Conservation (phyloP, 768 basidiomycete genomes). For the Auricularia cornea region DNA sequence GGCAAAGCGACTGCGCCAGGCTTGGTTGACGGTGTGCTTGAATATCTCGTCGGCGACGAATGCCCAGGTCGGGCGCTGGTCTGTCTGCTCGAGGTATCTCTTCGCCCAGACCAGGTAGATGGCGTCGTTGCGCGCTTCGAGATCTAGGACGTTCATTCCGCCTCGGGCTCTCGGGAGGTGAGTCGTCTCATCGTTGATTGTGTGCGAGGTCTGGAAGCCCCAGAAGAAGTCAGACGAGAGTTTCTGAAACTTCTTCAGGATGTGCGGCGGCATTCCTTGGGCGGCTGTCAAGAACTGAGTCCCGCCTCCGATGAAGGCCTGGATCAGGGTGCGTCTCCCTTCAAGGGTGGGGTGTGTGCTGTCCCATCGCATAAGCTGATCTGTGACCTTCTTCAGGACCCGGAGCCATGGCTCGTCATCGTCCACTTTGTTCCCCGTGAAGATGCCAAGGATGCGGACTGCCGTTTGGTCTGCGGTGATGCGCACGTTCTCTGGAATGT, state of each 20-base stretch:
- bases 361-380: conserved; percentile 16
- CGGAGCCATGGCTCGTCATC: conserved; percentile 19
- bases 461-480: conserved; percentile 23
- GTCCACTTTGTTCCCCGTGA: conserved; percentile 22
- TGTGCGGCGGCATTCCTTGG: conserved; percentile 28
- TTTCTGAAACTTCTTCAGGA: conserved; percentile 15
- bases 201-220: conserved; percentile 7
- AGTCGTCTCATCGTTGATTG: neutral
- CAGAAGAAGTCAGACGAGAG: conserved; percentile 22
- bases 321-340: conserved; percentile 17
- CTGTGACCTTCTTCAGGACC: conserved; percentile 19
- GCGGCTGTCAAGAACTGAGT: conserved; percentile 29
- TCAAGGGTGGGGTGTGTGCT: conserved; percentile 22
- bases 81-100: conserved; percentile 13
- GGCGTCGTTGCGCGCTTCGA: conserved; percentile 9
- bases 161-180: neutral
- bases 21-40: neutral
- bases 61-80: conserved; percentile 21
- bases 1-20: neutral
- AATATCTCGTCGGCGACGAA: conserved; percentile 16
- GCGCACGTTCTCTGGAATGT: conserved; percentile 14
- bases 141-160: neutral
- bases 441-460: conserved; percentile 25
- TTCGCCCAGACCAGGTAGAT: conserved; percentile 6
- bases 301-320: conserved; percentile 22